Percentiles rank a stretch among this genome's conserved stretches.
phyloP scores from a whole-genome alignment of 176 grass and related monocot species.

The Calamus simplicifolius region DNA sequence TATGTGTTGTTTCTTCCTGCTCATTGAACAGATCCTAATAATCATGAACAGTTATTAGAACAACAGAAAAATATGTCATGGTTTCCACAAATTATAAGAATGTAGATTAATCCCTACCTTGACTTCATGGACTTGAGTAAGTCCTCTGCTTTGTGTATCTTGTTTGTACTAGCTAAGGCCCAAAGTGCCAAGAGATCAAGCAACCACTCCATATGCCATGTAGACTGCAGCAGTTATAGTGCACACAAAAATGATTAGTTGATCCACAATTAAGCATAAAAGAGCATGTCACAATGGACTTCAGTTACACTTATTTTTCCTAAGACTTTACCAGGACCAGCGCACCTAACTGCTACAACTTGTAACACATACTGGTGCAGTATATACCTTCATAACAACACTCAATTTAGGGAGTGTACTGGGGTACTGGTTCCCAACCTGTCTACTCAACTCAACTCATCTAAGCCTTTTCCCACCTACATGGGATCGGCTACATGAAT shows the following conservation, averaged over 20 bases:
- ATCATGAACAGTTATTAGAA: conserved; percentile 1
- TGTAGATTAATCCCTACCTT: conserved; percentile 31
- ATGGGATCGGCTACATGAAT: no score
- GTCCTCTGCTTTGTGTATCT: conserved; percentile 34
- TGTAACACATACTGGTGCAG: no score
- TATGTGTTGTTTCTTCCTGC: conserved; percentile 19
- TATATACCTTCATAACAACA: no score
- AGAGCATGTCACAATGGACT: no score
- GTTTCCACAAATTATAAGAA: conserved; percentile 2
- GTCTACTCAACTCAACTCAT: no score
- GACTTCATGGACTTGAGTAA: conserved; percentile 48
- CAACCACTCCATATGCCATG: conserved; percentile 62
- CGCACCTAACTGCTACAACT: no score
- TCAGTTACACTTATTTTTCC: no score
- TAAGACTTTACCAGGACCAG: no score
- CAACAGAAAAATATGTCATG: neutral
- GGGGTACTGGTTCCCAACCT: no score
- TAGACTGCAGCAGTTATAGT: conserved; percentile 30
- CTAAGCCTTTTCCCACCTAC: no score
- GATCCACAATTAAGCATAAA: neutral
- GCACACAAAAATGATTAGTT: conserved; percentile 12
- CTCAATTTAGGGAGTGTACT: no score
- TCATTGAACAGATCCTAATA: conserved; percentile 41
- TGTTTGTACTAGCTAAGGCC: conserved; percentile 41
- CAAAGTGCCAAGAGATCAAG: conserved; percentile 63